Evolutionary conservation across 257 asterid genomes (phyloP).

Genomic region (Ilex asprella): DNA sequence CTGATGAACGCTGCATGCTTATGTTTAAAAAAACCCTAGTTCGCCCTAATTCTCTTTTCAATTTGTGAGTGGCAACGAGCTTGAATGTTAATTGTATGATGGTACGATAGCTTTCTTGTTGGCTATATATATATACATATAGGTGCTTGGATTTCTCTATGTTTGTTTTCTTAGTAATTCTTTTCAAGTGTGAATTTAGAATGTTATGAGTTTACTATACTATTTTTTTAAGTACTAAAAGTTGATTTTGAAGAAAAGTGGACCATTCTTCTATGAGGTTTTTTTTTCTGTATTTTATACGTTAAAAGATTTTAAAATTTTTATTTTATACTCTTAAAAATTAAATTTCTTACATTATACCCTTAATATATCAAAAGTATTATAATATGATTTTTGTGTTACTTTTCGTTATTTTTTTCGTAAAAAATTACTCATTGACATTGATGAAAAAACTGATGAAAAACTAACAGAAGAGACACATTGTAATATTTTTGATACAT

Average conservation of each 20-base stretch:
- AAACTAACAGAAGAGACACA: no score
- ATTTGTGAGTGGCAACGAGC: neutral
- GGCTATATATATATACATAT: neutral
- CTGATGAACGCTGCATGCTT: conserved; percentile 37
- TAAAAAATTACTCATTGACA: no score
- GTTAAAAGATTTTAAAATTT: conserved; percentile 2
- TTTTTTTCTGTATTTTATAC: conserved; percentile 11
- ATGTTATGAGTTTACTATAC: no score
- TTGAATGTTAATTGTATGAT: neutral
- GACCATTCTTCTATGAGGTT: neutral
- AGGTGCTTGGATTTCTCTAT: neutral
- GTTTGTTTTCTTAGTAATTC: no score
- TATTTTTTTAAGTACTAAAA: neutral
- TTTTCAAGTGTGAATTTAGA: no score
- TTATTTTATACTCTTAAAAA: no score
- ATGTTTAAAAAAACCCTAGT: neutral
- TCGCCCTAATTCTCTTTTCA: neutral
- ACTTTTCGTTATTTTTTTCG: no score
- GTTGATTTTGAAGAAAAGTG: neutral
- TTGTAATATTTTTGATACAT: no score
- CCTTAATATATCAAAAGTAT: no score
- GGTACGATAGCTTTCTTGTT: neutral
- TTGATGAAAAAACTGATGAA: no score
- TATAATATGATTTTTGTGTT: no score
- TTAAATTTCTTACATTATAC: no score